phyloP scores from a whole-genome alignment of 768 basidiomycete genomes.

The Pisolithus tinctorius region DNA sequence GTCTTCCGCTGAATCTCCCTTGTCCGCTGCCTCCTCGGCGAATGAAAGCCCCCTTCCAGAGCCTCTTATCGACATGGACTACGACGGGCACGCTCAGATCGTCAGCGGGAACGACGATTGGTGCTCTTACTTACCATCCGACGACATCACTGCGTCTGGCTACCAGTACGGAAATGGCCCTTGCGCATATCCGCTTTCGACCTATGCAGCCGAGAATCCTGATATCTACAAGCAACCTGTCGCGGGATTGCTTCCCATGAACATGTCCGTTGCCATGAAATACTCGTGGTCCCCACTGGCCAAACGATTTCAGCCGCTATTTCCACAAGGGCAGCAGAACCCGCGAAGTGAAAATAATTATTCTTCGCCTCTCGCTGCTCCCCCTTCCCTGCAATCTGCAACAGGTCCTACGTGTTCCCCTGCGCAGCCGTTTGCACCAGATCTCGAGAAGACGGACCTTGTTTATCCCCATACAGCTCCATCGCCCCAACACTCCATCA shows the following conservation, averaged over 20 bases:
- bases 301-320: slow-evolving; percentile 32
- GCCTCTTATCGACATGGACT: slow-evolving; percentile 30
- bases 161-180: slow-evolving; percentile 20
- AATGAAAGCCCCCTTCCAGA: slow-evolving; percentile 36
- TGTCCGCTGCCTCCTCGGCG: slow-evolving; percentile 31
- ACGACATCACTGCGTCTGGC: slow-evolving; percentile 14
- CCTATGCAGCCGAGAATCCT: slow-evolving; percentile 16
- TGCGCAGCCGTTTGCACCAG: slow-evolving; percentile 17
- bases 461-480: slow-evolving; percentile 15
- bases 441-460: slow-evolving; percentile 23
- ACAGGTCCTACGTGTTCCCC: slow-evolving; percentile 9
- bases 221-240: slow-evolving; percentile 29
- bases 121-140: slow-evolving; percentile 19
- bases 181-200: slow-evolving; percentile 17
- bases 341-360: slow-evolving; percentile 21
- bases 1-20: slow-evolving; percentile 31
- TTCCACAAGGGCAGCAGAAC: slow-evolving; percentile 25
- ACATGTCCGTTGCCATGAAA: slow-evolving; percentile 26
- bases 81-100: slow-evolving; percentile 20
- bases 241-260: slow-evolving; percentile 24
- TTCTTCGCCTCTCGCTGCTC: slow-evolving; percentile 8
- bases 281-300: slow-evolving; percentile 26
- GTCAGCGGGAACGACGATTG: slow-evolving; percentile 21
- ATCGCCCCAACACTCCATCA: slow-evolving; percentile 19
- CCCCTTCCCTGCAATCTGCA: slow-evolving; percentile 7